Evolutionary conservation across 306 rosid species (phyloP).

Genomic region (Casuarina glauca): DNA sequence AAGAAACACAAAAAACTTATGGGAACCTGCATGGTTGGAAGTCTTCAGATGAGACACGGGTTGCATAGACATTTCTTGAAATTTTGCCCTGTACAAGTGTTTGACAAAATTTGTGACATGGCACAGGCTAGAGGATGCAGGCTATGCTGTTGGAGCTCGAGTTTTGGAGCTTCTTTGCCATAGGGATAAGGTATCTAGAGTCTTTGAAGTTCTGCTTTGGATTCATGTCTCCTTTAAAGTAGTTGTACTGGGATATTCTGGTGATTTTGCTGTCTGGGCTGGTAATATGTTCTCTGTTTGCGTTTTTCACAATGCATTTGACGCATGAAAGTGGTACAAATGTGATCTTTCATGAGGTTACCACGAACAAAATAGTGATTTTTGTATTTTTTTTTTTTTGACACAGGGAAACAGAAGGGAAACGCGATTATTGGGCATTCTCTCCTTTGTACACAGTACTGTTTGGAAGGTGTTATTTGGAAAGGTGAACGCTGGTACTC

Average conservation of each 20-base stretch:
- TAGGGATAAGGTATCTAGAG: conserved; percentile 73
- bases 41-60: neutral
- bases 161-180: conserved; percentile 96
- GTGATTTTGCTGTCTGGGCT: conserved; percentile 4
- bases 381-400: conserved; percentile 15
- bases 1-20: neutral
- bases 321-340: conserved; percentile 1
- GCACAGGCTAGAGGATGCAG: conserved; percentile 91
- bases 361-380: conserved; percentile 15
- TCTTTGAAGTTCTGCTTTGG: conserved; percentile 7
- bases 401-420: conserved; percentile 96
- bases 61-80: neutral
- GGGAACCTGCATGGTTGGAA: neutral
- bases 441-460: conserved; percentile 95
- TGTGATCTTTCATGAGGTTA: conserved; percentile 10
- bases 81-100: neutral
- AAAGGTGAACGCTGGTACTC: conserved; percentile 55
- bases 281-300: neutral
- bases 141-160: conserved; percentile 96
- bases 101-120: conserved; percentile 22
- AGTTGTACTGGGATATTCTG: neutral
- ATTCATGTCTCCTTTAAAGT: conserved; percentile 10
- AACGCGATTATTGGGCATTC: conserved; percentile 83
- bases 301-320: conserved; percentile 8
- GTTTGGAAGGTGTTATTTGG: conserved; percentile 98